Evolutionary conservation across 73 alveolate species (phyloP).

Genomic region (Urostyla sp.): DNA sequence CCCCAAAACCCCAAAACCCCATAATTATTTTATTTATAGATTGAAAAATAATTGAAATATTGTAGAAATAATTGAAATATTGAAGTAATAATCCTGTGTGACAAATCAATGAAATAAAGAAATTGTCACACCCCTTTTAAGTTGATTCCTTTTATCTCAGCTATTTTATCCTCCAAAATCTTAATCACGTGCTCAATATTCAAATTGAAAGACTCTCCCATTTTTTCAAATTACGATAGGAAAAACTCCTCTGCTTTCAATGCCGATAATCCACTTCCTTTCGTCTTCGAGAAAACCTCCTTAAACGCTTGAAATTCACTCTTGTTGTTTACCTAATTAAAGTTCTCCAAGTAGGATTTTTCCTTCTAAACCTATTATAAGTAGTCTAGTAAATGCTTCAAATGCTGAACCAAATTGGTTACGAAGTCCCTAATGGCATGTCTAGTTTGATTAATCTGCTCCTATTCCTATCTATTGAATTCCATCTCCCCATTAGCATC

Average conservation of each 20-base stretch:
- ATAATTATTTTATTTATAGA: no score
- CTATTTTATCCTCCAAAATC: neutral
- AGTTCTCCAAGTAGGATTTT: constrained; percentile 11
- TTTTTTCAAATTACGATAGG: constrained; percentile 4
- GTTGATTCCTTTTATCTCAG: constrained; percentile 4
- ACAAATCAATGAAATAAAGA: no score
- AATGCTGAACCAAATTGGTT: constrained; percentile 35
- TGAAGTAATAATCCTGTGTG: no score
- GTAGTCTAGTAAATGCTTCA: constrained; percentile 57
- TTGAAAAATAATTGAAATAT: no score
- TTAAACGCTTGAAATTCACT: constrained; percentile 15
- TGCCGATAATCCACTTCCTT: constrained; percentile 23
- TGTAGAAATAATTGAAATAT: no score
- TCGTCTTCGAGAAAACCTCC: constrained; percentile 3
- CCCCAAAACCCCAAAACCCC: no score
- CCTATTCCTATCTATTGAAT: constrained; percentile 33
- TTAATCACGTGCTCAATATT: constrained; percentile 6
- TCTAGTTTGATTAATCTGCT: constrained; percentile 38
- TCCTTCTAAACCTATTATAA: constrained; percentile 53
- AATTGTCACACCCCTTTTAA: constrained; percentile 19
- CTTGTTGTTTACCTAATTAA: constrained; percentile 10
- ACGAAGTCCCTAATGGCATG: constrained; percentile 69
- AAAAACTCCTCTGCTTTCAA: constrained; percentile 35
- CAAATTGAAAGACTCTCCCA: neutral
- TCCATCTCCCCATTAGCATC: constrained; percentile 56